Conservation (phyloP, 768 basidiomycete genomes). For the Psilocybe subaeruginosa region DNA sequence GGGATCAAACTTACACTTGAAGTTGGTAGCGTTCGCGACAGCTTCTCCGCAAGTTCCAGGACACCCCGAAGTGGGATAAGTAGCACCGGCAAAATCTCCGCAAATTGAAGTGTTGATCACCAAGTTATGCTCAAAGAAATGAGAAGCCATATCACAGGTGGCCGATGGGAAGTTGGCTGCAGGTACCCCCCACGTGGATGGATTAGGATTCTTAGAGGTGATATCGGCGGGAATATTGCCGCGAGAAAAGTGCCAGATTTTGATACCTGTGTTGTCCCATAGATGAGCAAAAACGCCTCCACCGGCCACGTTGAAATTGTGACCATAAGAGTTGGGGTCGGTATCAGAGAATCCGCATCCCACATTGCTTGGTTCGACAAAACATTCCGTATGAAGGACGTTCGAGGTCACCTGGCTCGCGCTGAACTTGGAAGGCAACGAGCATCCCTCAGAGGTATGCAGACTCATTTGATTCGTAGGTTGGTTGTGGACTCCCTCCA, state of each 20-base stretch:
- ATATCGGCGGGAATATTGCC: conserved; percentile 56
- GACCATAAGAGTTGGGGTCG: conserved; percentile 40
- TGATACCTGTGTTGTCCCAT: conserved; percentile 57
- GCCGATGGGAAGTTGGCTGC: conserved; percentile 52
- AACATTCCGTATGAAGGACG: conserved; percentile 38
- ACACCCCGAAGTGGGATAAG: conserved; percentile 39
- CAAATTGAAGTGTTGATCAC: conserved; percentile 52
- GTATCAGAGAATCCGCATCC: conserved; percentile 55
- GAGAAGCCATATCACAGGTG: conserved; percentile 48
- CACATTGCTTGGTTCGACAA: conserved; percentile 39
- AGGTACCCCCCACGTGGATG: conserved; percentile 54
- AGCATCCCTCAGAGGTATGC: conserved; percentile 55
- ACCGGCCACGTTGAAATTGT: conserved; percentile 43
- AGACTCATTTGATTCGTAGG: conserved; percentile 65
- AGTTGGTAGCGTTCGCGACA: conserved; percentile 27
- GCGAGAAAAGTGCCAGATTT: conserved; percentile 59
- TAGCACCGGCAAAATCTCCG: conserved; percentile 46
- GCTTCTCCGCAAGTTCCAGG: conserved; percentile 36
- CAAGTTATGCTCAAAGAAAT: conserved; percentile 57
- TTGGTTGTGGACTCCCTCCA: conserved; percentile 73
- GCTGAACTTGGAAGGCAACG: conserved; percentile 24
- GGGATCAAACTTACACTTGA: conserved; percentile 20
- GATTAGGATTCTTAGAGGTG: conserved; percentile 43
- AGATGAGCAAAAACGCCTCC: conserved; percentile 62
- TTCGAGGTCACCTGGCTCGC: conserved; percentile 27